These are phyloP conservation scores for Sporothrix humicola DNA, from an alignment of 2,329 filamentous ascomycete genomes.

Conservation along the genomic window DNA sequence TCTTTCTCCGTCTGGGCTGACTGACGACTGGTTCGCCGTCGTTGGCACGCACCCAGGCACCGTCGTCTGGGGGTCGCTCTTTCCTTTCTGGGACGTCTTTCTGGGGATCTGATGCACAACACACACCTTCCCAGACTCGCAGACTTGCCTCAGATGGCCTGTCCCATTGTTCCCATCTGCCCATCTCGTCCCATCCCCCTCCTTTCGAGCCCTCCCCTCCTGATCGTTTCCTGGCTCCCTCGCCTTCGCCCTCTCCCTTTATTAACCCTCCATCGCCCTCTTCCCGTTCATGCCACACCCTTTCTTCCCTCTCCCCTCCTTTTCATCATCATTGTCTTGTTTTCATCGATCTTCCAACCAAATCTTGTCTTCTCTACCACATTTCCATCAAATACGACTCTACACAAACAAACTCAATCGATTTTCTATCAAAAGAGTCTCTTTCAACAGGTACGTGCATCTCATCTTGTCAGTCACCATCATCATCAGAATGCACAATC, in stretches of 20 bases:
- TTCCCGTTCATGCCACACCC: slow-evolving; percentile 2
- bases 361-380: slow-evolving; percentile 7
- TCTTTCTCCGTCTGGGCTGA: slow-evolving; percentile 5
- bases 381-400: slow-evolving; percentile 21
- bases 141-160: slow-evolving; percentile 9
- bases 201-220: slow-evolving; percentile 8
- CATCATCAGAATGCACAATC: neutral
- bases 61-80: neutral
- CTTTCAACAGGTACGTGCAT: slow-evolving; percentile 25
- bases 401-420: neutral
- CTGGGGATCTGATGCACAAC: slow-evolving; percentile 16
- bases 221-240: slow-evolving; percentile 16
- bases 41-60: slow-evolving; percentile 3
- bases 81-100: neutral
- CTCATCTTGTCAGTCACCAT: neutral
- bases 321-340: neutral
- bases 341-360: slow-evolving; percentile 22
- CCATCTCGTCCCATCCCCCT: slow-evolving; percentile 3
- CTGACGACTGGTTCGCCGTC: slow-evolving; percentile 3
- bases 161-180: slow-evolving; percentile 13
- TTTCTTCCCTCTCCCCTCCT: neutral
- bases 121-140: neutral
- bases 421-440: neutral
- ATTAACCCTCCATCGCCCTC: slow-evolving; percentile 11
- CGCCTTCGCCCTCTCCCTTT: slow-evolving; percentile 3